Evolutionary conservation across 352 stramenopile species (phyloP), one percentile per base, ranked within the genome.

Genomic region (Globisporangium perplexum): DNA sequence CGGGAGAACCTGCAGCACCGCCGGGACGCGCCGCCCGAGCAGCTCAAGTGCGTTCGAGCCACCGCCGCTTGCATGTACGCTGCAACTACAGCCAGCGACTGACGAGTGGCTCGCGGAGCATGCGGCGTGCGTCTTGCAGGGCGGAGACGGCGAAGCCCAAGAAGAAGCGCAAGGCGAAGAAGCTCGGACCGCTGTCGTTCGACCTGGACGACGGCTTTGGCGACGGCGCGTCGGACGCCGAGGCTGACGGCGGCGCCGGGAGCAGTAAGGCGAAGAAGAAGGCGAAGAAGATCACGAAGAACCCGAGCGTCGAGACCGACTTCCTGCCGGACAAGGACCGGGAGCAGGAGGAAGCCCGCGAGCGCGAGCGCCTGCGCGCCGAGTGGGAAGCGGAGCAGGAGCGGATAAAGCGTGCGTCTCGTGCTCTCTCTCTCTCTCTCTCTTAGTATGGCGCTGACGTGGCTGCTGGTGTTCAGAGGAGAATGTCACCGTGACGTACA

Each of bases 401-500:
- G 56, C 68, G 70, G 33, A 96, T 98, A 47, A 98, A 98, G 68
- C 87, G 94, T 77, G 69, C 50, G 69, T 63, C 3, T 10, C 0
- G 31, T 48, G 23, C 23, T 20, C 15, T 49, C 15, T 23, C 20
- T 49, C n/a, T 31, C 36, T 42, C 36, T 42, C 36, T 42, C n/a
- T 28, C 20, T 48, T 11, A 12, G 7, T 30, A 7, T 50, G 38
- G 11, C 4, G 10, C n/a, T 52, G 17, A 45, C n/a, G n/a, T n/a
- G 39, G 31, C 15, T 26, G 7, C 38, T 10, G 45, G 39, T 20
- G 50, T 20, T 20, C 49, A 93, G 83, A 86, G 55, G 86, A 98
- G 63, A 66, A 86, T 47, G 77, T 99, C 26, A 73, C 96, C 51
- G 96, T 99, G 41, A 98, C 93, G 7, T 99, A 99, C 78, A 98